A percentile compares a stretch with the other conserved stretches of the same genome.
Evolutionary conservation across 352 stramenopile genomes (phyloP).

Genomic region (Globisporangium perplexum): DNA sequence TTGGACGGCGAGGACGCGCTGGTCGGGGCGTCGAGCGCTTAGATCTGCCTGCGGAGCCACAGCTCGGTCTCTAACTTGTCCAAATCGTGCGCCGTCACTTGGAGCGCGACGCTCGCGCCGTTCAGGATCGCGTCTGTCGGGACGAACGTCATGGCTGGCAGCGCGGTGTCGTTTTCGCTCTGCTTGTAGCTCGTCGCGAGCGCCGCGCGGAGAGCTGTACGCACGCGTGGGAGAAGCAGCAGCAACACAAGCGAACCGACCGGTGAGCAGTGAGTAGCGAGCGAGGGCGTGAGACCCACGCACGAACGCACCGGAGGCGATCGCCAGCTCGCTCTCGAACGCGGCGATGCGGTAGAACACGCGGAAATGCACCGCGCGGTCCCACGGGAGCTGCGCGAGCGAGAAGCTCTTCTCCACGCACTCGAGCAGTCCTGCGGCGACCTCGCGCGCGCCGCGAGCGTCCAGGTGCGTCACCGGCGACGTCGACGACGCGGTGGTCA

Average conservation of each 20-base stretch:
- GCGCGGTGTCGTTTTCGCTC: background rate
- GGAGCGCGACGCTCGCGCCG: constrained; percentile 37
- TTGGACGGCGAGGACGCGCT: background rate
- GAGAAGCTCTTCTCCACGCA: constrained; percentile 25
- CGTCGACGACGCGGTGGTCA: constrained; percentile 19
- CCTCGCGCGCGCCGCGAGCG: constrained; percentile 18
- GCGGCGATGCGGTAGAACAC: constrained; percentile 53
- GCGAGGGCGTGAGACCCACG: background rate
- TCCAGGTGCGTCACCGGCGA: constrained; percentile 11
- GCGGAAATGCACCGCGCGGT: constrained; percentile 58
- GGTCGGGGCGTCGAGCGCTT: constrained; percentile 15
- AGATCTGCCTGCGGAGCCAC: constrained; percentile 76
- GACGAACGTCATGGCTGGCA: constrained; percentile 70
- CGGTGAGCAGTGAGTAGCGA: background rate
- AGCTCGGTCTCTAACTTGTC: constrained; percentile 82
- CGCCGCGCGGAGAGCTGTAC: constrained; percentile 4
- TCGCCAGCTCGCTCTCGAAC: constrained; percentile 45
- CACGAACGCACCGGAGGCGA: constrained; percentile 26
- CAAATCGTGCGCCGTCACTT: constrained; percentile 71
- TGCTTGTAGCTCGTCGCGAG: constrained; percentile 1
- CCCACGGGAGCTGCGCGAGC: constrained; percentile 42
- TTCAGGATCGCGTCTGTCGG: constrained; percentile 56
- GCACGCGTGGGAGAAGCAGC: background rate
- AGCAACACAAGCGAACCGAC: background rate
- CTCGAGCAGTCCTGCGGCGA: constrained; percentile 12